phyloP scores from a whole-genome alignment of 1,139 yeast species.

The Candida sp. region DNA sequence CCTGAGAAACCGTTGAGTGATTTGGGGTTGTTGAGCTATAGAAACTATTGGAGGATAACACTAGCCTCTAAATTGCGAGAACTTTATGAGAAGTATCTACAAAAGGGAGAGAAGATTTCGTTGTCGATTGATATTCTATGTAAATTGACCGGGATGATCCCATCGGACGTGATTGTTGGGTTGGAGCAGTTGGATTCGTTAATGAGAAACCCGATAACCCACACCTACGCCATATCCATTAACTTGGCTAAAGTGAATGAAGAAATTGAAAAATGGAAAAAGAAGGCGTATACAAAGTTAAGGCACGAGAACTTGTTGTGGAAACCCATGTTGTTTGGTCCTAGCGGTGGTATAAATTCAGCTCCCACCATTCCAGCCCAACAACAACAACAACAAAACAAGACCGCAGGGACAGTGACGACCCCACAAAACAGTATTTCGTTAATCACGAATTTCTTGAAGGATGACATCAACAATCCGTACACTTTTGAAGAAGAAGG shows the following conservation, averaged over 20 bases:
- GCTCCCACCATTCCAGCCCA: slow-evolving; percentile 39
- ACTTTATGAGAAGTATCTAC: slow-evolving; percentile 27
- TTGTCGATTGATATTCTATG: slow-evolving; percentile 66
- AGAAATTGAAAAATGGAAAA: slow-evolving; percentile 56
- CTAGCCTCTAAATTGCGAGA: slow-evolving; percentile 50
- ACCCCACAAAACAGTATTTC: slow-evolving; percentile 53
- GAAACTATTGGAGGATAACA: slow-evolving; percentile 84
- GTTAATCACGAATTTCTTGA: slow-evolving; percentile 56
- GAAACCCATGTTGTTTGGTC: slow-evolving; percentile 86
- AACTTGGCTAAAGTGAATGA: slow-evolving; percentile 48
- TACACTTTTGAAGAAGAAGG: slow-evolving; percentile 61
- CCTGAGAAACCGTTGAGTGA: slow-evolving; percentile 96
- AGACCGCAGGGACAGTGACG: background rate
- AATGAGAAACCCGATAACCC: slow-evolving; percentile 44
- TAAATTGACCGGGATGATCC: slow-evolving; percentile 80
- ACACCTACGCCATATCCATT: slow-evolving; percentile 57
- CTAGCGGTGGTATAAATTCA: slow-evolving; percentile 78
- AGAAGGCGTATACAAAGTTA: slow-evolving; percentile 56
- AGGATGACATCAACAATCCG: slow-evolving; percentile 68
- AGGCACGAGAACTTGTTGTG: slow-evolving; percentile 63
- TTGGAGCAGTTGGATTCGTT: slow-evolving; percentile 77
- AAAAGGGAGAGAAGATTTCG: background rate
- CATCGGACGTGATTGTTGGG: slow-evolving; percentile 87
- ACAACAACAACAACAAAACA: slow-evolving; percentile 12
- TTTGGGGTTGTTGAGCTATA: slow-evolving; percentile 82